phyloP scores from a whole-genome alignment of 1,139 yeast genomes.

The Protomyces inouyei region DNA sequence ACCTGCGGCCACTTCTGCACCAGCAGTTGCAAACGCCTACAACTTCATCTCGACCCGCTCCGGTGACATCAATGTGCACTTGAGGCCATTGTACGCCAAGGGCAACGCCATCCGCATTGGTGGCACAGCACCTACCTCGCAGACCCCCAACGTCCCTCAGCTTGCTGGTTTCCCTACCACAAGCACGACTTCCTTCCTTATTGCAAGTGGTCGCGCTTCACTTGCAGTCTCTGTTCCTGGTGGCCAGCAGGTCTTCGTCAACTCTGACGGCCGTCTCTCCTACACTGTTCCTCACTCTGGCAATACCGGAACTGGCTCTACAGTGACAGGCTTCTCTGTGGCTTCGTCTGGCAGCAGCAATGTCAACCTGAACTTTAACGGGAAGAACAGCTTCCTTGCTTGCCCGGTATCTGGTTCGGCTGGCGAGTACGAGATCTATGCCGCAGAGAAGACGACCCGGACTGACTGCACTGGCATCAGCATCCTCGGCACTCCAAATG shows the following conservation, averaged over 20 bases:
- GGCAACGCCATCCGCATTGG: slow-evolving; percentile 4
- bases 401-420: slow-evolving; percentile 4
- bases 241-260: slow-evolving; percentile 15
- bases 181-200: neutral
- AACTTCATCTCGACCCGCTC: neutral
- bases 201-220: neutral
- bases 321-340: slow-evolving; percentile 8
- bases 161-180: slow-evolving; percentile 4
- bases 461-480: slow-evolving; percentile 21
- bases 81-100: slow-evolving; percentile 2
- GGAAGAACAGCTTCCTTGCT: slow-evolving; percentile 7
- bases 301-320: slow-evolving; percentile 1
- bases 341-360: neutral
- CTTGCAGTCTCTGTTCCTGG: slow-evolving; percentile 11
- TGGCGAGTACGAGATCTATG: slow-evolving; percentile 7
- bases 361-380: neutral
- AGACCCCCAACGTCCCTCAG: neutral
- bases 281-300: slow-evolving; percentile 20
- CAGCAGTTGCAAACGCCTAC: neutral
- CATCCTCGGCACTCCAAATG: neutral
- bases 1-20: neutral
- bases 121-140: neutral
- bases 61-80: slow-evolving; percentile 8
- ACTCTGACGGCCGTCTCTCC: slow-evolving; percentile 5
- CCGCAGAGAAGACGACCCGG: slow-evolving; percentile 2